phyloP scores from a whole-genome alignment of 2,329 filamentous ascomycete genomes.

The Talaromyces sp. region DNA sequence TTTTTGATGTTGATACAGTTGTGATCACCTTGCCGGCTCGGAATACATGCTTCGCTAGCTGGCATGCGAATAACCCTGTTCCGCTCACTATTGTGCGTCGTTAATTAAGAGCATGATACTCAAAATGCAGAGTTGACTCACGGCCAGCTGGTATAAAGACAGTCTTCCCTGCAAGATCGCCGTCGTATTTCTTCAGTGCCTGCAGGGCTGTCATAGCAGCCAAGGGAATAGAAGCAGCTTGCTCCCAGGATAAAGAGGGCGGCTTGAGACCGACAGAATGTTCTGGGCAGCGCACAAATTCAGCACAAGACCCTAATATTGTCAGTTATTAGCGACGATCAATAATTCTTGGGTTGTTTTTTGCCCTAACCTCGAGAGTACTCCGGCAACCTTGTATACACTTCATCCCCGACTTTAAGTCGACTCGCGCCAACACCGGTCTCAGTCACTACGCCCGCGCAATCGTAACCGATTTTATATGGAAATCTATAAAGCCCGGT shows the following conservation, averaged over 20 bases:
- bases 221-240: slow-evolving; percentile 41
- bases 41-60: slow-evolving; percentile 50
- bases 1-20: slow-evolving; percentile 50
- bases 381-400: slow-evolving; percentile 31
- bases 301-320: slow-evolving; percentile 30
- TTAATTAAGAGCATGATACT: neutral
- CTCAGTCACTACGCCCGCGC: slow-evolving; percentile 33
- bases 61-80: slow-evolving; percentile 44
- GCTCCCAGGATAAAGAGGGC: slow-evolving; percentile 35
- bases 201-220: slow-evolving; percentile 42
- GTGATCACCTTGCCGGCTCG: slow-evolving; percentile 48
- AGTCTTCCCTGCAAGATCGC: slow-evolving; percentile 46
- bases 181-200: slow-evolving; percentile 37
- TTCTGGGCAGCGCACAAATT: slow-evolving; percentile 32
- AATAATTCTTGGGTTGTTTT: neutral
- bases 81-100: slow-evolving; percentile 36
- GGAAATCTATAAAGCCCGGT: slow-evolving; percentile 29
- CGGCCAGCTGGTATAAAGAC: slow-evolving; percentile 48
- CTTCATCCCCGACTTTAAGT: slow-evolving; percentile 36
- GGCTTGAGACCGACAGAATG: slow-evolving; percentile 38
- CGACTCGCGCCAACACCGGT: slow-evolving; percentile 28
- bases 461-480: slow-evolving; percentile 40
- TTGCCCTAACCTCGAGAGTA: slow-evolving; percentile 22
- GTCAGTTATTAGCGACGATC: neutral
- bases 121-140: slow-evolving; percentile 10